Conservation (phyloP, 139 green algal species). For the Trebouxia sp. region DNA sequence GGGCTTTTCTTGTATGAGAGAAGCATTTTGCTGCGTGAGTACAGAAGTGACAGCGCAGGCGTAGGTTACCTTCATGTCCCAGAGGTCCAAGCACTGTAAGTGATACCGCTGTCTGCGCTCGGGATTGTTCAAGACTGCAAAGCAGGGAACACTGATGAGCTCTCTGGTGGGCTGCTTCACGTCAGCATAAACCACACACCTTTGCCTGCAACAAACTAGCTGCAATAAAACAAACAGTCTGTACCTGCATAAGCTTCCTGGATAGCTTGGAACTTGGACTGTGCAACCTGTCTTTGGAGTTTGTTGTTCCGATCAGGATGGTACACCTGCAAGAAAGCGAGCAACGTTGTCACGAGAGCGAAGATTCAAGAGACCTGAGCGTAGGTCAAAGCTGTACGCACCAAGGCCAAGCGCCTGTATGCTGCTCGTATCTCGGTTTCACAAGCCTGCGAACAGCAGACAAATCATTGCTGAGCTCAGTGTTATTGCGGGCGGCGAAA, state of each 20-base stretch:
- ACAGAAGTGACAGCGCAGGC: not conserved
- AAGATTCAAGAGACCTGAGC: not conserved
- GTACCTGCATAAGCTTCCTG: constrained; percentile 7
- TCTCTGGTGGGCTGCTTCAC: too few relatives aligned
- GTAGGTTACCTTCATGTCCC: constrained; percentile 7
- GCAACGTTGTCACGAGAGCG: not conserved
- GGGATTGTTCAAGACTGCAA: not conserved
- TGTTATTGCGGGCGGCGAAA: not conserved
- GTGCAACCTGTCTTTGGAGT: not conserved
- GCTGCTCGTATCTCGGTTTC: not conserved
- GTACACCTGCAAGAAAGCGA: not conserved
- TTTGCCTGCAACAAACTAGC: not conserved
- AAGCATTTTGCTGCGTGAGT: not conserved
- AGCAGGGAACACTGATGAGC: not conserved
- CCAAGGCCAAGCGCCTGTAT: not conserved
- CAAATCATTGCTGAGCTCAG: not conserved
- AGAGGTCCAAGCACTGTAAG: not conserved
- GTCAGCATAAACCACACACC: not conserved
- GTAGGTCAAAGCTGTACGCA: too few relatives aligned
- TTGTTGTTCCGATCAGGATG: not conserved
- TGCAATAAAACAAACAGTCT: not conserved
- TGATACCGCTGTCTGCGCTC: not conserved
- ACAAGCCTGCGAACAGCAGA: not conserved
- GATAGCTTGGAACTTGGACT: not conserved
- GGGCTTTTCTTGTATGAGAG: not conserved